A percentile compares a stretch with the other conserved stretches of the same genome.
phyloP scores from a whole-genome alignment of 805 yeast genomes.

The Kazachstania psychrophila region DNA sequence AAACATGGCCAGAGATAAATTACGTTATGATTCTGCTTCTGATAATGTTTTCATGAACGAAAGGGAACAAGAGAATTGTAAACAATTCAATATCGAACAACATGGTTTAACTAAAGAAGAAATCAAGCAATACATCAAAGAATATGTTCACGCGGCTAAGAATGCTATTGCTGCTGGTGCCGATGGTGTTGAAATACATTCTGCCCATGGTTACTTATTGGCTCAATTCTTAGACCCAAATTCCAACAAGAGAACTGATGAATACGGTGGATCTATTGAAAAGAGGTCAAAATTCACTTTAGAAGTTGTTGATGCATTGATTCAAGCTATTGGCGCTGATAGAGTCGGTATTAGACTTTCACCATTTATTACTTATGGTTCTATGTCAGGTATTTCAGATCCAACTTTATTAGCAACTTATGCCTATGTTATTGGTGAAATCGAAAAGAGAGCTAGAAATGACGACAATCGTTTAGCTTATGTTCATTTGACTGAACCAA shows the following conservation, averaged over 20 bases:
- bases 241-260: slow-evolving; percentile 38
- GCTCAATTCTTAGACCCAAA: slow-evolving; percentile 43
- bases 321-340: slow-evolving; percentile 42
- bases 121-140: slow-evolving; percentile 34
- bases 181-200: slow-evolving; percentile 59
- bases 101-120: slow-evolving; percentile 25
- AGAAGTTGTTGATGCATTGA: slow-evolving; percentile 43
- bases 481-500: slow-evolving; percentile 38
- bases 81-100: slow-evolving; percentile 22
- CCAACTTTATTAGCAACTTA: slow-evolving; percentile 33
- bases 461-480: slow-evolving; percentile 34
- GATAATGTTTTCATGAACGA: slow-evolving; percentile 29
- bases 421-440: slow-evolving; percentile 33
- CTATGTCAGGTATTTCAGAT: slow-evolving; percentile 29
- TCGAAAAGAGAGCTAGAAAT: slow-evolving; percentile 31
- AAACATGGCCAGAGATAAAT: slow-evolving; percentile 28
- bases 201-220: slow-evolving; percentile 57
- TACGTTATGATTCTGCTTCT: slow-evolving; percentile 34
- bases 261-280: slow-evolving; percentile 46
- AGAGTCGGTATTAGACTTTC: slow-evolving; percentile 40
- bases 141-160: slow-evolving; percentile 38
- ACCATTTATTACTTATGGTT: slow-evolving; percentile 35
- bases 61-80: slow-evolving; percentile 28
- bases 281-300: slow-evolving; percentile 37
- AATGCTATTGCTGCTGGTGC: slow-evolving; percentile 29